A percentile compares a stretch with the other conserved stretches of the same genome.
These are phyloP conservation scores for Globisporangium parvum DNA, from an alignment of 352 stramenopile genomes.

Conservation along the genomic window DNA sequence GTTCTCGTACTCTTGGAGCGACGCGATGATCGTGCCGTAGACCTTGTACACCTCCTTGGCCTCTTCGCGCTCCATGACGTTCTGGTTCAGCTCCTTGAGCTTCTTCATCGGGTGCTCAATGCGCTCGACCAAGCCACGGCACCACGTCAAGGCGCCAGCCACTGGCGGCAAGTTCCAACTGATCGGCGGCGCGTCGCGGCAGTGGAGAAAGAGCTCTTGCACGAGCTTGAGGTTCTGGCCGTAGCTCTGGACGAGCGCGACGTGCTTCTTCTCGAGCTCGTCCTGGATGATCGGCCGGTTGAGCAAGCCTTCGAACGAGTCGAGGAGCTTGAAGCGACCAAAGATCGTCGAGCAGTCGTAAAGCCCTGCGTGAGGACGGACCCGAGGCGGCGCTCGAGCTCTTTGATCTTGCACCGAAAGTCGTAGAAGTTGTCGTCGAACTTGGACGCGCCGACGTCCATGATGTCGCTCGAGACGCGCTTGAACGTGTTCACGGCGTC, in stretches of 20 bases:
- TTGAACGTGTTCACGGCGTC: constrained; percentile 94
- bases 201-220: constrained; percentile 95
- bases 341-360: constrained; percentile 97
- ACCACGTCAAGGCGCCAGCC: constrained; percentile 94
- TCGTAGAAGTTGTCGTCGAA: constrained; percentile 98
- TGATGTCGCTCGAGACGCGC: constrained; percentile 95
- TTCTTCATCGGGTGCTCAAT: constrained; percentile 97
- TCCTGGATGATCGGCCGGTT: constrained; percentile 95
- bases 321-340: constrained; percentile 96
- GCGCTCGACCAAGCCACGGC: constrained; percentile 91
- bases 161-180: constrained; percentile 95
- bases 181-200: constrained; percentile 90
- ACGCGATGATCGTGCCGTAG: constrained; percentile 93
- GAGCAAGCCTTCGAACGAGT: constrained; percentile 94
- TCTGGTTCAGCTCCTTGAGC: constrained; percentile 93
- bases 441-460: constrained; percentile 95
- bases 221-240: constrained; percentile 95
- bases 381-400: constrained; percentile 95
- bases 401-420: constrained; percentile 97
- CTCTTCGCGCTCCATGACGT: constrained; percentile 97
- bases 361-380: constrained; percentile 95
- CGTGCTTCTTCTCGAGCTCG: constrained; percentile 97
- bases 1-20: constrained; percentile 95
- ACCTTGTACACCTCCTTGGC: constrained; percentile 98
- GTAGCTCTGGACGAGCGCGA: constrained; percentile 95